Evolutionary conservation across 345 rosid genomes (phyloP).

Genomic region (Ceriops zippeliana): DNA sequence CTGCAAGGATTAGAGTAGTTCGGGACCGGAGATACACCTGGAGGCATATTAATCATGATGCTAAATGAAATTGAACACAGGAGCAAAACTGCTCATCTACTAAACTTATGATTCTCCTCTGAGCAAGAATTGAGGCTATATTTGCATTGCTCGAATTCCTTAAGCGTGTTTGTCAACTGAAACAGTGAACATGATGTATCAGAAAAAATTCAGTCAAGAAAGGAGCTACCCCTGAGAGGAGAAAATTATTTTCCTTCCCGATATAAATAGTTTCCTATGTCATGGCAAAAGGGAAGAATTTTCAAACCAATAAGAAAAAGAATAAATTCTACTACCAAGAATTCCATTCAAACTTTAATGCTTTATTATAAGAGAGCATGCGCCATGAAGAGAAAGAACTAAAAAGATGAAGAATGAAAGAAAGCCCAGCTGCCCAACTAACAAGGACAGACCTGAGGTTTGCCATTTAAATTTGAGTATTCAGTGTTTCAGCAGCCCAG

Average conservation of each 20-base stretch:
- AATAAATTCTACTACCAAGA: conserved; percentile 3
- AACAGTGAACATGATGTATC: conserved; percentile 13
- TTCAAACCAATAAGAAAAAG: conserved; percentile 12
- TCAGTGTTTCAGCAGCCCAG: conserved; percentile 83
- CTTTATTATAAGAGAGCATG: neutral
- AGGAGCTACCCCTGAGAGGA: conserved; percentile 60
- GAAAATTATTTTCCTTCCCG: conserved; percentile 48
- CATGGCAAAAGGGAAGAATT: conserved; percentile 8
- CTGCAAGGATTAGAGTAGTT: conserved; percentile 3
- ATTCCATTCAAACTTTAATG: neutral
- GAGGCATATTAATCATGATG: neutral
- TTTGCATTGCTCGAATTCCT: conserved; percentile 70
- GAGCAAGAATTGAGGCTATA: conserved; percentile 58
- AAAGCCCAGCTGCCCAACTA: no score
- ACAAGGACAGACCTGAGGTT: conserved; percentile 56
- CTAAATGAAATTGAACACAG: conserved; percentile 15
- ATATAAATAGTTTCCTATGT: conserved; percentile 41
- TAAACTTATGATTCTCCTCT: conserved; percentile 72
- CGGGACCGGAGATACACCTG: neutral
- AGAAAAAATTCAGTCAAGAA: no score
- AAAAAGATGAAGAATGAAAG: conserved; percentile 15
- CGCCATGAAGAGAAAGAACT: neutral
- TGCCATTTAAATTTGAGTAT: conserved; percentile 23
- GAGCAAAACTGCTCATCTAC: conserved; percentile 47
- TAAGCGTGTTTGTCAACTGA: conserved; percentile 55